A percentile compares a stretch with the other conserved stretches of the same genome.
These are phyloP conservation scores for Myrica gale DNA, from an alignment of 306 rosid species.

Conservation along the genomic window DNA sequence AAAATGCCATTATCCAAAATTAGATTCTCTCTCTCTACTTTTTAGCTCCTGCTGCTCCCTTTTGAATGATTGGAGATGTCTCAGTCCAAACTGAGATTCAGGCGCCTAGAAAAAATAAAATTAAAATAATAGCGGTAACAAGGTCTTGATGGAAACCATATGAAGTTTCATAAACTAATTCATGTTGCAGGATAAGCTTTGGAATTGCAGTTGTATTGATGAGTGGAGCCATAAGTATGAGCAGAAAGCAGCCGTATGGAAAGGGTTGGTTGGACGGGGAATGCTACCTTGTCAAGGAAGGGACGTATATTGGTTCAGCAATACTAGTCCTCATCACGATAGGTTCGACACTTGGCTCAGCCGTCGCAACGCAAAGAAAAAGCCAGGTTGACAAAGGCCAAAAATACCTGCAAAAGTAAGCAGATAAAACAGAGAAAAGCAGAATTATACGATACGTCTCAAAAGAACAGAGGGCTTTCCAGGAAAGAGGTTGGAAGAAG, in stretches of 20 bases:
- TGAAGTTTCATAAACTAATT: constrained; percentile 11
- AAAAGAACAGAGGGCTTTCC: neutral
- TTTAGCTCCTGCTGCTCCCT: neutral
- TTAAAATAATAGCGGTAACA: neutral
- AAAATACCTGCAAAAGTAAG: constrained; percentile 42
- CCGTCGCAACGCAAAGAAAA: constrained; percentile 33
- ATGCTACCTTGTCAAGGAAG: constrained; percentile 67
- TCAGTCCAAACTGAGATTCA: neutral
- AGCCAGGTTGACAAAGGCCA: constrained; percentile 35
- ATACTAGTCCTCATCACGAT: constrained; percentile 44
- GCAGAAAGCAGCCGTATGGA: constrained; percentile 60
- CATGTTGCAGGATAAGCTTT: constrained; percentile 69
- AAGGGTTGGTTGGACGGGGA: constrained; percentile 84
- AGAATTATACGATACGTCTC: constrained; percentile 4
- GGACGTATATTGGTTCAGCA: constrained; percentile 56
- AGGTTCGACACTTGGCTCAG: constrained; percentile 47
- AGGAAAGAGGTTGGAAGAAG: constrained; percentile 13
- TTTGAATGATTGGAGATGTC: constrained; percentile 27
- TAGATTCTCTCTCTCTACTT: constrained; percentile 4
- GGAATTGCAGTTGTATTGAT: constrained; percentile 50
- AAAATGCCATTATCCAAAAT: constrained; percentile 31
- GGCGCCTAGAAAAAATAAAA: constrained; percentile 17
- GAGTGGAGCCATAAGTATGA: constrained; percentile 71
- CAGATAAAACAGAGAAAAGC: constrained; percentile 9
- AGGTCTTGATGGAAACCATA: neutral